Evolutionary conservation across 192 early-diverging fungal genomes (phyloP).

Genomic region (Spinellus fusiger): DNA sequence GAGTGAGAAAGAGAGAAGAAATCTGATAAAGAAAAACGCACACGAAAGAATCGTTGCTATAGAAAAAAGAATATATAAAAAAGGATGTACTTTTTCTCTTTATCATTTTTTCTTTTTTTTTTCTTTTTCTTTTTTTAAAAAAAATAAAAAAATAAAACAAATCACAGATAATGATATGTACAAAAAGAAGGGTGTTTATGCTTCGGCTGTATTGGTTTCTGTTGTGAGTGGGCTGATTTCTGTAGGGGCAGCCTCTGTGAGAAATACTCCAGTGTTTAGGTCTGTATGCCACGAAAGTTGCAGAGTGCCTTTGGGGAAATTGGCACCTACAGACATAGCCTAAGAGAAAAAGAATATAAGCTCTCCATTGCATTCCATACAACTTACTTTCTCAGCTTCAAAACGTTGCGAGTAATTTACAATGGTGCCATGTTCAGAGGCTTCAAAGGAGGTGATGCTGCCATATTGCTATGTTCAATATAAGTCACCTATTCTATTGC

Average conservation of each 20-base stretch:
- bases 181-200: slow-evolving; percentile 1
- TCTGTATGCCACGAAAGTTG: slow-evolving; percentile 5
- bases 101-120: neutral
- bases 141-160: slow-evolving; percentile 13
- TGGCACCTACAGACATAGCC: slow-evolving; percentile 21
- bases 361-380: neutral
- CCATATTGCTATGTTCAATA: slow-evolving; percentile 15
- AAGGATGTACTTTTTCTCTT: neutral
- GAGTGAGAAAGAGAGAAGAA: neutral
- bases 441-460: slow-evolving; percentile 6
- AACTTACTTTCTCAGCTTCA: slow-evolving; percentile 24
- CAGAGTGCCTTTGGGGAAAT: slow-evolving; percentile 12
- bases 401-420: slow-evolving; percentile 22
- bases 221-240: neutral
- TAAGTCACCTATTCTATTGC: neutral
- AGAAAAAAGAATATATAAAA: neutral
- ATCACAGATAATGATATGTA: slow-evolving; percentile 7
- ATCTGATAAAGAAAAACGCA: neutral
- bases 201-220: neutral
- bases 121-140: neutral
- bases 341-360: slow-evolving; percentile 11
- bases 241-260: neutral
- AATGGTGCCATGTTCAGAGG: neutral
- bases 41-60: too few species aligned
- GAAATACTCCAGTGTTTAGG: neutral